Base-by-base conservation (phyloP, 495 filamentous ascomycete species). In the Ascobolus immersus region DNA sequence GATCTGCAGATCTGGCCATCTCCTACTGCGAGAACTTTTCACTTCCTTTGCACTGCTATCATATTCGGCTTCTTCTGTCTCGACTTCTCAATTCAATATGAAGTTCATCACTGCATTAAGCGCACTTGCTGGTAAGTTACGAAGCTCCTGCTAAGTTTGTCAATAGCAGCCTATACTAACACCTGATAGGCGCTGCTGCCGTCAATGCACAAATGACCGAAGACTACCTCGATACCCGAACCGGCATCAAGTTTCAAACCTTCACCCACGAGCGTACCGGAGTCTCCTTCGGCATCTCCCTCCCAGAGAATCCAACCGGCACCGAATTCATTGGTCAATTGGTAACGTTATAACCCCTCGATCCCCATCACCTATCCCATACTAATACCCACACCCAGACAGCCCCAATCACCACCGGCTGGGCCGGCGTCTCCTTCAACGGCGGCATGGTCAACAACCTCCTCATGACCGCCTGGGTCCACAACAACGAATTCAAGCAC, bases 301-400 rank as follows among this genome's bases (percentile, higher is more conserved):
- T 56, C 13, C 53, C 54, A n/a, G 40, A 46, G 20, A 43, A 22
- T 10, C 47, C 49, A 18, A 41, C 37, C 7, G 41, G 42, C 23
- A n/a, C n/a, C n/a, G 52, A 55, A 34, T 55, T 57, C 35, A 52
- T 57, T 37, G 53, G 47, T 37, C 54, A 56, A 34, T 35, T 57
- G 21, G 44, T 25, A 25, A 7, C 7, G 22, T 7, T 7, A 7
- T 25, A 25, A 7, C 22, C 22, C 22, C 7, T 7, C 22, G n/a
- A n/a, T 25, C n/a, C n/a, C 22, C 22, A 7, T 25, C n/a, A 25
- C n/a, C n/a, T 7, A 25, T 25, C 7, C n/a, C 22, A 7, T 25
- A n/a, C 22, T 25, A n/a, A 25, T 25, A 7, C 22, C 22, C n/a
- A 7, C 7, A 25, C n/a, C 7, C n/a, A 25, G 22, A 25, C 45